Conservation (phyloP, 108 stramenopile species). For the Aurantiochytrium sp. region DNA sequence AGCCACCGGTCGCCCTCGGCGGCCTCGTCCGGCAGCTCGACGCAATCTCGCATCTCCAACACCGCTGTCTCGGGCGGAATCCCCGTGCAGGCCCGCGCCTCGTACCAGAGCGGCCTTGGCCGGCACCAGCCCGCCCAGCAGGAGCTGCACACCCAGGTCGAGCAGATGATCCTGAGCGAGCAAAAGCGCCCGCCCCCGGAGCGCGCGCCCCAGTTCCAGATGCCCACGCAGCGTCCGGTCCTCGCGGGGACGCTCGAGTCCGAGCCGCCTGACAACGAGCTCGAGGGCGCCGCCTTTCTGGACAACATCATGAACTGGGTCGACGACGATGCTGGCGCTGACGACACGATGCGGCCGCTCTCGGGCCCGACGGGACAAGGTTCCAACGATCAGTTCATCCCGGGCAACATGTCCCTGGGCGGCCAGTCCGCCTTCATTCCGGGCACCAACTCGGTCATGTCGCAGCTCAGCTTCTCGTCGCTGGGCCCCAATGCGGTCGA, state of each 20-base stretch:
- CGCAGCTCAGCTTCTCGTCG: not conserved
- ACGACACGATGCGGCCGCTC: too few relatives aligned
- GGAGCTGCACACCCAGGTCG: not conserved
- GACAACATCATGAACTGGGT: constrained; percentile 15
- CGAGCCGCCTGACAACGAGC: not conserved
- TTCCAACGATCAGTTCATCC: not conserved
- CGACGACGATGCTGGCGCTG: not conserved
- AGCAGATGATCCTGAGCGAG: not conserved
- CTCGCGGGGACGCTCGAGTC: not conserved
- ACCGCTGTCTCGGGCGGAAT: not conserved
- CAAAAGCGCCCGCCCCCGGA: not conserved
- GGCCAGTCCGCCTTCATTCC: not conserved
- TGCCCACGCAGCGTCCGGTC: not conserved
- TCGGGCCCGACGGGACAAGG: too few relatives aligned
- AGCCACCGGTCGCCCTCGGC: not conserved
- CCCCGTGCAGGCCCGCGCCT: not conserved
- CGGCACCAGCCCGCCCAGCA: not conserved
- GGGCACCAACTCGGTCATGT: not conserved
- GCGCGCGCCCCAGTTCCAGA: not conserved
- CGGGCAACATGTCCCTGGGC: not conserved
- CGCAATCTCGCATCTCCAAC: not conserved
- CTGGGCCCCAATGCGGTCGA: not conserved
- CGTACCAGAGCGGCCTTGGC: not conserved
- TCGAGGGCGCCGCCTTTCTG: not conserved
- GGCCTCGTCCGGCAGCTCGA: not conserved